A percentile compares a stretch with the other conserved stretches of the same genome.
These are phyloP conservation scores for Fusarium nisikadoi DNA, from an alignment of 2,329 filamentous ascomycete genomes.

Conservation along the genomic window DNA sequence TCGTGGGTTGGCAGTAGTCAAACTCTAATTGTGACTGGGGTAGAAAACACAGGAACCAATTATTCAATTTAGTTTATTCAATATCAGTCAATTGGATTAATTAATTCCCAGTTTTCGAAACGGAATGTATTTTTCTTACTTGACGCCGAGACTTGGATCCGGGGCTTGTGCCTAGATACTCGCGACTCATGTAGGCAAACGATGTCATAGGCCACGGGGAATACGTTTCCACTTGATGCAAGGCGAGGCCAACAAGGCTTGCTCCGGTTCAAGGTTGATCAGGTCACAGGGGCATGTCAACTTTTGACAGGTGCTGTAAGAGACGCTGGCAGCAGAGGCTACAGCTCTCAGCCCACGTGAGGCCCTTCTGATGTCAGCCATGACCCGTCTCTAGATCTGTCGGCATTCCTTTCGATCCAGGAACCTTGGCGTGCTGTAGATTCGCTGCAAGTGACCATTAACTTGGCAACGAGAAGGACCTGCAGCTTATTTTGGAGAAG, in stretches of 20 bases:
- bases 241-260: constrained; percentile 24
- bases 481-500: background rate
- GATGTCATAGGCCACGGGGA: constrained; percentile 35
- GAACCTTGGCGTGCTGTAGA: constrained; percentile 11
- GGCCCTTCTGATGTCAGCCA: constrained; percentile 33
- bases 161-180: constrained; percentile 5
- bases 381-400: constrained; percentile 29
- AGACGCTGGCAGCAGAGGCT: constrained; percentile 2
- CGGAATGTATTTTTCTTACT: constrained; percentile 16
- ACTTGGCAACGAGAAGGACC: constrained; percentile 13
- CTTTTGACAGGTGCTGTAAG: constrained; percentile 8
- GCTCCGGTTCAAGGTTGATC: constrained; percentile 27
- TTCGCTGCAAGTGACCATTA: constrained; percentile 17
- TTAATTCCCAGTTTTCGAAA: background rate
- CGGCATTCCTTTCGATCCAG: constrained; percentile 36
- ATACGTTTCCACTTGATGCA: constrained; percentile 11
- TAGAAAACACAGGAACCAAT: background rate
- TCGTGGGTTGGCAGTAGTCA: background rate
- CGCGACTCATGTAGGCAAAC: constrained; percentile 30
- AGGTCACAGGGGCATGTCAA: constrained; percentile 26
- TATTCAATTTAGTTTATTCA: constrained; percentile 5
- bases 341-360: constrained; percentile 23
- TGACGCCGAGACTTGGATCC: background rate
- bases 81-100: background rate
- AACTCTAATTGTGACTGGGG: constrained; percentile 10